phyloP scores from a whole-genome alignment of 2,329 filamentous ascomycete genomes.

The Xylaria sp. region DNA sequence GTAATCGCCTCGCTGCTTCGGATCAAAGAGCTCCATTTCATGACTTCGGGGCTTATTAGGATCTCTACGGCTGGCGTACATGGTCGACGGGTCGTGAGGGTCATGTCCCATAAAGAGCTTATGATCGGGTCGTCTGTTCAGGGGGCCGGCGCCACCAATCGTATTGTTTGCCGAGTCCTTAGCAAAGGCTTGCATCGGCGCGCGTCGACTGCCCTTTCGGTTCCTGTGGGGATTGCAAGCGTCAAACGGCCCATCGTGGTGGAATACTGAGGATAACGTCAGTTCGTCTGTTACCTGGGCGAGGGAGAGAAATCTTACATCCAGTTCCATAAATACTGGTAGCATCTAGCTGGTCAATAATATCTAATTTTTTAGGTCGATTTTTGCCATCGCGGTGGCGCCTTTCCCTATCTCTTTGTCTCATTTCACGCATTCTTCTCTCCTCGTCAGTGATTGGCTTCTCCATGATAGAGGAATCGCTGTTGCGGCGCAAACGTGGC shows the following conservation, averaged over 20 bases:
- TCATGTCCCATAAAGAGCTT: constrained; percentile 82
- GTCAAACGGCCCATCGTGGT: constrained; percentile 97
- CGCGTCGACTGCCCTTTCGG: constrained; percentile 77
- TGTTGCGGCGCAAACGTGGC: constrained; percentile 72
- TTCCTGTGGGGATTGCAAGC: constrained; percentile 95
- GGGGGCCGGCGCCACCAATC: constrained; percentile 82
- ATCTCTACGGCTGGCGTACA: constrained; percentile 61
- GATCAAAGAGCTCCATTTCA: constrained; percentile 67
- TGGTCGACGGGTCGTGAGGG: constrained; percentile 83
- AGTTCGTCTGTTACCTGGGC: neutral
- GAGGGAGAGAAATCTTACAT: constrained; percentile 61
- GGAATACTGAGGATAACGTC: constrained; percentile 70
- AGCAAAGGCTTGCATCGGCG: constrained; percentile 96
- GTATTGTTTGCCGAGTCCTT: constrained; percentile 92
- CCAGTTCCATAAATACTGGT: constrained; percentile 95
- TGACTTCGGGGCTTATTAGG: constrained; percentile 41
- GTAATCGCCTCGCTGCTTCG: constrained; percentile 68
- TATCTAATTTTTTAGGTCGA: constrained; percentile 67
- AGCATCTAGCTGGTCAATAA: constrained; percentile 96
- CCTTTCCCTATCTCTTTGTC: constrained; percentile 59
- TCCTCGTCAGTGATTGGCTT: constrained; percentile 65
- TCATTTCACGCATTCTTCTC: constrained; percentile 55
- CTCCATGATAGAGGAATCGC: constrained; percentile 76
- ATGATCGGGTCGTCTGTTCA: constrained; percentile 82
- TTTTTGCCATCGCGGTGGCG: constrained; percentile 59